Evolutionary conservation across 306 rosid genomes (phyloP).

Genomic region (Pyrus bretschneideri): DNA sequence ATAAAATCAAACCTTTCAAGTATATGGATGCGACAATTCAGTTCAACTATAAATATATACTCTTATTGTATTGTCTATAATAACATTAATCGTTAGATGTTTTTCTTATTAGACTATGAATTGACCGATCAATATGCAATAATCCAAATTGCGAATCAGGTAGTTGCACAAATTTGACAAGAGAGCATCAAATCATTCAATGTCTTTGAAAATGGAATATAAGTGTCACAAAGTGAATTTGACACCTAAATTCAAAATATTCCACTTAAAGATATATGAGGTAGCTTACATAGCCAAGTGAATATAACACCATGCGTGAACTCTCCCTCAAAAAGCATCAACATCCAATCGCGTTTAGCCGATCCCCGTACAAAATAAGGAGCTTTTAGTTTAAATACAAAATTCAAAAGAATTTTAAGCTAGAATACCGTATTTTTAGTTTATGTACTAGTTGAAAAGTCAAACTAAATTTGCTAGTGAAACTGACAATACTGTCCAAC

Average conservation of each 20-base stretch:
- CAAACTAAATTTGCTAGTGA: no score
- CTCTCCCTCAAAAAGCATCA: background rate
- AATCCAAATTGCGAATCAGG: no score
- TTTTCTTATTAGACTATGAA: no score
- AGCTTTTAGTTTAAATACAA: no score
- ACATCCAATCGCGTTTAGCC: slow-evolving; percentile 3
- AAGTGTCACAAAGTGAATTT: background rate
- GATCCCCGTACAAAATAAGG: slow-evolving; percentile 1
- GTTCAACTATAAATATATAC: background rate
- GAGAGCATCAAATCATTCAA: background rate
- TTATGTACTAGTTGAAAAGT: no score
- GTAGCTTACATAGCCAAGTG: background rate
- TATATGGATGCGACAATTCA: background rate
- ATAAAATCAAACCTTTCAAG: background rate
- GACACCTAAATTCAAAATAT: background rate
- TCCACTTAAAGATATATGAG: background rate
- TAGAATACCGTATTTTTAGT: no score
- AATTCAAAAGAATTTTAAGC: no score
- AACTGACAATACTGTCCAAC: no score
- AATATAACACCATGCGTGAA: background rate
- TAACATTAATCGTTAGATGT: no score
- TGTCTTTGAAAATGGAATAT: background rate
- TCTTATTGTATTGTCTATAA: background rate
- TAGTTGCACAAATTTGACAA: no score
- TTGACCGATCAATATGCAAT: background rate